Evolutionary conservation across 306 rosid species (phyloP), one percentile per base, ranked within the genome.

Genomic region (Ceratonia siliqua): DNA sequence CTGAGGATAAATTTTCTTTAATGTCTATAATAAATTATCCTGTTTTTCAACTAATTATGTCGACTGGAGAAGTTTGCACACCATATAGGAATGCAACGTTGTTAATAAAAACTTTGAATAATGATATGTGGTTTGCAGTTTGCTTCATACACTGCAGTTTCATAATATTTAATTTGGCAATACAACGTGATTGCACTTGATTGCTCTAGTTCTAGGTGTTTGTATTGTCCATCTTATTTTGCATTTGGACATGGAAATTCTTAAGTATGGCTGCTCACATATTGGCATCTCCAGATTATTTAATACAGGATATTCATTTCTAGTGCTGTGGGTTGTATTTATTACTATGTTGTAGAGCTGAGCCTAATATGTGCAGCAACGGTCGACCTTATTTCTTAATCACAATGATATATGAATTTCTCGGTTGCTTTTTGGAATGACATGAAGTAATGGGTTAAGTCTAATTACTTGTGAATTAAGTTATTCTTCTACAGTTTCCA

Each of bases 191-290:
- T 56, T 52, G 18, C 25, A 27, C 8, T 75, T 55, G 39, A 15
- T 48, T 74, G 18, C 45, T 71, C 27, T 35, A 38, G 59, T 45
- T 64, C 30, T 24, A 8, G 39, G 33, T 68, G 72, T 21, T 68
- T 48, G 15, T 73, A 36, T 59, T 46, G 35, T 64, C 36, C 22
- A 50, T 50, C 67, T 42, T 30, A 62, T 68, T 61, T 32, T 72
- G 59, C 25, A 45, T 25, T 35, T 52, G 68, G 43, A 17, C 30
- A 28, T 35, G 73, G 74, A 73, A 71, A 72, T 21, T 42, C 25
- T 21, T 13, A 68, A 66, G 25, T 35, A 28, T 76, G 62, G 21
- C 17, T 13, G 2, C 66, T 48, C 15, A 64, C 22, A 33, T 52
- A 18, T 62, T 69, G 14, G 45, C 7, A 5, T 27, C 21, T 61